These are phyloP conservation scores for Curvularia sp. DNA, from an alignment of 2,329 filamentous ascomycete species.

Conservation along the genomic window DNA sequence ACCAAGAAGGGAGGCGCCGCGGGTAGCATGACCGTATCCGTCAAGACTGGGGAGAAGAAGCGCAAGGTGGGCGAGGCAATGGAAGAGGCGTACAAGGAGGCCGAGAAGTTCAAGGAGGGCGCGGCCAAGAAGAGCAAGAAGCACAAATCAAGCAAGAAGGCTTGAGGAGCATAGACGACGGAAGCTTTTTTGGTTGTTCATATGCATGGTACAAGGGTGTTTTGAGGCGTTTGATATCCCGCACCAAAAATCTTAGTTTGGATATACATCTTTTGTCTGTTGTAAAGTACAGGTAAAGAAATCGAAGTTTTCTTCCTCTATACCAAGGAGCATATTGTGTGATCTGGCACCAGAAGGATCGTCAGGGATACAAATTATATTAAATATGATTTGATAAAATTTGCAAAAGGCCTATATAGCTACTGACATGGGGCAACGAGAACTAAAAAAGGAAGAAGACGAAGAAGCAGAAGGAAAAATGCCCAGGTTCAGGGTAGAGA, in stretches of 20 bases:
- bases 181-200: not conserved
- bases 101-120: conserved; percentile 44
- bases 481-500: not conserved
- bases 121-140: conserved; percentile 47
- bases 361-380: conserved; percentile 1
- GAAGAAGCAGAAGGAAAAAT: not conserved
- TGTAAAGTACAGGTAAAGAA: not conserved
- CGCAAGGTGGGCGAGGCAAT: conserved; percentile 70
- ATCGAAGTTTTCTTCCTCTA: not conserved
- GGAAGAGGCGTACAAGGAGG: conserved; percentile 55
- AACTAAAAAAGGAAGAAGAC: not conserved
- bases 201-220: not conserved
- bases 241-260: not conserved
- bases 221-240: conserved; percentile 6
- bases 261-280: not conserved
- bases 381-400: not conserved
- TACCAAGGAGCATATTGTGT: not conserved
- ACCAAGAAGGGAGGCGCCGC: conserved; percentile 56
- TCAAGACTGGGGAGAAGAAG: conserved; percentile 79
- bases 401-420: not conserved
- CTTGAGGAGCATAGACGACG: not conserved
- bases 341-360: not conserved
- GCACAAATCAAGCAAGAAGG: conserved; percentile 55
- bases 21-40: conserved; percentile 72
- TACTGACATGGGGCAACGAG: not conserved